Evolutionary conservation across 1,284 basidiomycete species (phyloP), one percentile per base, ranked within the genome.

Genomic region (Leccinum griseonigrum): DNA sequence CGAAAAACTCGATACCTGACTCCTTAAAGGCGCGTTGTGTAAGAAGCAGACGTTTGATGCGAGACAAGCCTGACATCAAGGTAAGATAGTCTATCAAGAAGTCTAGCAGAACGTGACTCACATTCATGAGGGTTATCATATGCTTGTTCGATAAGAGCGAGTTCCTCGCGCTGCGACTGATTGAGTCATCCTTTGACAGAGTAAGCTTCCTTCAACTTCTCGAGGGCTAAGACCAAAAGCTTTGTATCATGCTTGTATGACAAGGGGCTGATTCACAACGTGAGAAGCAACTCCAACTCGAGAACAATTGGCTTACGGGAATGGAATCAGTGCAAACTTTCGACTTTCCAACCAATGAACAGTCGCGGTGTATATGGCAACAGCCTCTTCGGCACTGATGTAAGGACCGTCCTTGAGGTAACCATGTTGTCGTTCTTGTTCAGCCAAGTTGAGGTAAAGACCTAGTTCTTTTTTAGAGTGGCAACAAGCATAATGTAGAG

Each of bases 171-270:
- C 76, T 98, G 96, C 38, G 92, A 95, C 76, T 97, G 95, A 74
- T 98, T 98, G 54, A 98, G 80, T 67, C 96, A 92, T 54, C 86
- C 95, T 77, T 98, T 96, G 50, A 98, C 96, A n/a, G 91, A 94
- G 77, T 98, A 98, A 6, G 96, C 96, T 77, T 98, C 96, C 79
- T 98, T 98, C 71, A 98, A 79, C 76, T 97, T 97, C 79, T 98
- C 96, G 32, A 98, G 84, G 0, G 95, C 95, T 40, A 98, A 83
- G 4, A 98, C 95, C 32, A 98, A 83, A 58, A 98, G 81, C 77
- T 98, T 98, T 46, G 96, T 98, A 76, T 98, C 96, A 71, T 98
- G 96, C 80, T 98, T 98, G 80, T 98, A 98, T 46, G 94, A 97
- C 38, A 98, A 79, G 4, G 96, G 96, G 2, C 88, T 90, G 62